A percentile compares a stretch with the other conserved stretches of the same genome.
Conservation (phyloP, 2,329 filamentous ascomycete species). For the Thelonectria rubi region DNA sequence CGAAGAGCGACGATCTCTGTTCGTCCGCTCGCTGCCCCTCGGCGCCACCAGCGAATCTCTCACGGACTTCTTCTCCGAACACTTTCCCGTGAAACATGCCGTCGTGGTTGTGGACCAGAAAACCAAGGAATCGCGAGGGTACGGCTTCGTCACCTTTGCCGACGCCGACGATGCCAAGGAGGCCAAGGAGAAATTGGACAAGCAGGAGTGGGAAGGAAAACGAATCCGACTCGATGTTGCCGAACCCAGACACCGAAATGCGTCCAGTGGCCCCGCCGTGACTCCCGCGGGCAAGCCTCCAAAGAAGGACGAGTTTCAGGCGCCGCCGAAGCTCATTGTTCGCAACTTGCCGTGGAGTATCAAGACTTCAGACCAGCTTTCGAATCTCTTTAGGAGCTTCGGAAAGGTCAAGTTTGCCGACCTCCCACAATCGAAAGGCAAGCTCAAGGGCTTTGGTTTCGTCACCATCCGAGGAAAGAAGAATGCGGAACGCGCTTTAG, state of each 20-base stretch:
- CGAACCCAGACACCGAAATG: slow-evolving; percentile 79
- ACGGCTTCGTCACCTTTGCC: slow-evolving; percentile 96
- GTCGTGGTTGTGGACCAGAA: slow-evolving; percentile 87
- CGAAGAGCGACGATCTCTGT: slow-evolving; percentile 77
- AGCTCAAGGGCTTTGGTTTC: slow-evolving; percentile 90
- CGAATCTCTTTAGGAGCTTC: slow-evolving; percentile 82
- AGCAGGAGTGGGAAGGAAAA: slow-evolving; percentile 78
- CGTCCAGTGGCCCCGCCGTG: slow-evolving; percentile 54
- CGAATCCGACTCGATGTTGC: slow-evolving; percentile 89
- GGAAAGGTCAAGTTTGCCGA: slow-evolving; percentile 91
- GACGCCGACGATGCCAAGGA: slow-evolving; percentile 89
- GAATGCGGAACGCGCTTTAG: slow-evolving; percentile 90
- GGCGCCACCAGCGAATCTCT: slow-evolving; percentile 82
- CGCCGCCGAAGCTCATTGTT: slow-evolving; percentile 82
- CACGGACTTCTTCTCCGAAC: slow-evolving; percentile 90
- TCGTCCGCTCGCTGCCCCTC: slow-evolving; percentile 86
- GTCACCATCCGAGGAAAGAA: slow-evolving; percentile 86
- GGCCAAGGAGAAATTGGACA: slow-evolving; percentile 84
- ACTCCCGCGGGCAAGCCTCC: slow-evolving; percentile 56
- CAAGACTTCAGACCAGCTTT: slow-evolving; percentile 83
- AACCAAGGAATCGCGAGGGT: slow-evolving; percentile 89
- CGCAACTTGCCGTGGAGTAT: slow-evolving; percentile 97
- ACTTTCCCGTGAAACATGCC: slow-evolving; percentile 94
- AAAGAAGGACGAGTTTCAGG: slow-evolving; percentile 66
- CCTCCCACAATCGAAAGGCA: slow-evolving; percentile 79